Evolutionary conservation across 148 eudicot genomes (phyloP).

Genomic region (Vaccinium vitisidaea): DNA sequence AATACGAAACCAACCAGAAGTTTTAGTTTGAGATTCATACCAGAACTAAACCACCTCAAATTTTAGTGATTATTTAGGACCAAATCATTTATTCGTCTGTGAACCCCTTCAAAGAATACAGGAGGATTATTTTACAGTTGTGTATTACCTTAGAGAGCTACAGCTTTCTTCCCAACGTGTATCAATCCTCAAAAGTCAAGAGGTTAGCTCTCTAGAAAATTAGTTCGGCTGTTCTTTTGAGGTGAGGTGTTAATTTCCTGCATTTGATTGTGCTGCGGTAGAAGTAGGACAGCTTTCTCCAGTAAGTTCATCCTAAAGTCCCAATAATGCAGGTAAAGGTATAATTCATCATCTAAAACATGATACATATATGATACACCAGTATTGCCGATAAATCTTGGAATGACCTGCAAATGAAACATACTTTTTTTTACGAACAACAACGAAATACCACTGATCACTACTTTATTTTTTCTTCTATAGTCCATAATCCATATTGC

Average conservation of each 20-base stretch:
- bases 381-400: not conserved
- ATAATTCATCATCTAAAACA: not conserved
- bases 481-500: not conserved
- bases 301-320: not conserved
- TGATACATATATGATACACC: not conserved
- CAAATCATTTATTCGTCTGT: too few species aligned
- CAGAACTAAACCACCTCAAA: not conserved
- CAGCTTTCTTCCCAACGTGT: too few species aligned
- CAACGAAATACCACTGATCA: not conserved
- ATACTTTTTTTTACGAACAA: not conserved
- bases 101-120: too few species aligned
- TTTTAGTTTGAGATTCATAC: not conserved
- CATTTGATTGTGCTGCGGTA: not conserved
- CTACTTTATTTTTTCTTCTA: not conserved
- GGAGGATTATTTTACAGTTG: too few species aligned
- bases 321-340: not conserved
- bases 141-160: too few species aligned
- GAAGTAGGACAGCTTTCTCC: not conserved
- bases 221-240: too few species aligned
- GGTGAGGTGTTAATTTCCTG: too few species aligned
- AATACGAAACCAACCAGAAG: not conserved
- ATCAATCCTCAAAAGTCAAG: too few species aligned
- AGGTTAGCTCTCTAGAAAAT: too few species aligned
- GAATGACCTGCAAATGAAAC: not conserved
- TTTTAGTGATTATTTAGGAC: too few species aligned